Conservation (phyloP, 2,329 filamentous ascomycete species). For the Colletotrichum lindemuthianum region DNA sequence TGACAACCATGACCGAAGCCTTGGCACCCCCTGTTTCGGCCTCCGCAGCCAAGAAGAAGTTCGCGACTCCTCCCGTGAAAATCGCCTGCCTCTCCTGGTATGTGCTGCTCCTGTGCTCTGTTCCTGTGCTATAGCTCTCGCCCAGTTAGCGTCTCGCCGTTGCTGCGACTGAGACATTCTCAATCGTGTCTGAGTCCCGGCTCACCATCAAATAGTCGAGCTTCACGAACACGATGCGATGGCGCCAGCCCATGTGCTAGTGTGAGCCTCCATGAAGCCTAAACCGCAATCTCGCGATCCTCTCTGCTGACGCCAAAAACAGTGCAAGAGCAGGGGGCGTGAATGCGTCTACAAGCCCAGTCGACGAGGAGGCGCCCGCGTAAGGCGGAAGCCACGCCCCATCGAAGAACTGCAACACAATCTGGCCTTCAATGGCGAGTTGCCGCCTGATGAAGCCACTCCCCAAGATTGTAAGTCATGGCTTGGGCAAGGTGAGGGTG, state of each 20-base stretch:
- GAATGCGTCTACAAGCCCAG: constrained; percentile 56
- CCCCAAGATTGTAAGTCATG: constrained; percentile 43
- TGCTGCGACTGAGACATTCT: neutral
- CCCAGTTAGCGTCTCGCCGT: neutral
- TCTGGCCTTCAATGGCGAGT: constrained; percentile 40
- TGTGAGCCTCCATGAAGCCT: constrained; percentile 44
- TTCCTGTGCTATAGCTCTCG: neutral
- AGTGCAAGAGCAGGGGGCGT: constrained; percentile 53
- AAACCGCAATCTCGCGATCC: neutral
- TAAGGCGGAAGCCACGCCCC: constrained; percentile 49
- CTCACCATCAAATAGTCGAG: constrained; percentile 46
- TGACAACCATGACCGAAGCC: constrained; percentile 37
- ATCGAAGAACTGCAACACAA: constrained; percentile 38
- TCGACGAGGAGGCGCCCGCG: constrained; percentile 54
- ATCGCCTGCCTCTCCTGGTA: constrained; percentile 62
- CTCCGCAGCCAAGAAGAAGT: constrained; percentile 48
- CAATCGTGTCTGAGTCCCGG: neutral
- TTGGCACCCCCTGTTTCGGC: constrained; percentile 21
- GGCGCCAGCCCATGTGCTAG: constrained; percentile 55
- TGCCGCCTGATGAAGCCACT: constrained; percentile 42
- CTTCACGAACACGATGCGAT: constrained; percentile 58
- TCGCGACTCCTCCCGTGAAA: constrained; percentile 59
- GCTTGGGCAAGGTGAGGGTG: neutral
- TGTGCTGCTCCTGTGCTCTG: constrained; percentile 35
- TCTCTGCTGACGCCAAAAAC: constrained; percentile 35